These are phyloP conservation scores for Kluyveromyces dobzhanskii DNA, from an alignment of 805 yeast species.

Conservation along the genomic window DNA sequence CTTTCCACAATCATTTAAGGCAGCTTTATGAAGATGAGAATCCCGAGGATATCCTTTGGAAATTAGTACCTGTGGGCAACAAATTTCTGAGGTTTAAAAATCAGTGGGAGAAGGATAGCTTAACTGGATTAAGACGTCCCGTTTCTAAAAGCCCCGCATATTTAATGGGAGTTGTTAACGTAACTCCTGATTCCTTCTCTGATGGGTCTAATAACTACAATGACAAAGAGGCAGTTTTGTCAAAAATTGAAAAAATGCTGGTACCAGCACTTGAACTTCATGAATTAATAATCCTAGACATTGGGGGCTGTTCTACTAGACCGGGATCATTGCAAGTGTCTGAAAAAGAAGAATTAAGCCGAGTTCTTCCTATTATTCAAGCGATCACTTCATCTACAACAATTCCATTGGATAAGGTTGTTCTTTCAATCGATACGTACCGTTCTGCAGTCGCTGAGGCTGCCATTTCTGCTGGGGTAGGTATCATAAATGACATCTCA, in stretches of 20 bases:
- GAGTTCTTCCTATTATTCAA: constrained; percentile 65
- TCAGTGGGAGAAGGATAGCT: constrained; percentile 37
- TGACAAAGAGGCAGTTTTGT: constrained; percentile 34
- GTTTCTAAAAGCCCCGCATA: constrained; percentile 35
- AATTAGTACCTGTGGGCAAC: constrained; percentile 39
- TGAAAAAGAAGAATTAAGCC: constrained; percentile 53
- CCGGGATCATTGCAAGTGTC: constrained; percentile 67
- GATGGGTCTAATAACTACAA: constrained; percentile 57
- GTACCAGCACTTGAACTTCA: constrained; percentile 45
- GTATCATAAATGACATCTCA: constrained; percentile 85
- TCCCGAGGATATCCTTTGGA: constrained; percentile 42
- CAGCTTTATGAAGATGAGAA: constrained; percentile 43
- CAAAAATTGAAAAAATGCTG: constrained; percentile 41
- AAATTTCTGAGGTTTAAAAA: constrained; percentile 21
- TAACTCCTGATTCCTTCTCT: constrained; percentile 92
- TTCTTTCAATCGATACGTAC: constrained; percentile 85
- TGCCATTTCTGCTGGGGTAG: constrained; percentile 71
- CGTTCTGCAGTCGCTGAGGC: constrained; percentile 64
- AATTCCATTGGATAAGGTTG: constrained; percentile 31
- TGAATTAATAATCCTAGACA: constrained; percentile 52
- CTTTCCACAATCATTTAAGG: constrained; percentile 57
- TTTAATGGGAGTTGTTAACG: constrained; percentile 81
- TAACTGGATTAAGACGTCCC: constrained; percentile 31
- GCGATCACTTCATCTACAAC: constrained; percentile 43
- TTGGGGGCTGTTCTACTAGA: constrained; percentile 92